Conservation (phyloP, 495 filamentous ascomycete genomes). For the Podospora tetraspora region DNA sequence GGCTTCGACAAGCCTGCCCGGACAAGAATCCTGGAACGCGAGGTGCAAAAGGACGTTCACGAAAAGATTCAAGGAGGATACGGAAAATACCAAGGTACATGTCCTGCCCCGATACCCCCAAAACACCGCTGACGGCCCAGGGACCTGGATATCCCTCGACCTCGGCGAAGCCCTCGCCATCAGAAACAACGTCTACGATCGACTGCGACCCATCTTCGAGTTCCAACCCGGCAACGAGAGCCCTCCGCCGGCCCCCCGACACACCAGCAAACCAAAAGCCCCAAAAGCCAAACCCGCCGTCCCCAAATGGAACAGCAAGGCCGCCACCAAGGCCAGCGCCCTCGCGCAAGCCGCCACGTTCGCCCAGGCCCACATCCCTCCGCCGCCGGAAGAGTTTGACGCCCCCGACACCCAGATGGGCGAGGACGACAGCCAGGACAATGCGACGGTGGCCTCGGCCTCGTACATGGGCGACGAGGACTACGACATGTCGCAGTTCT, state of each 20-base stretch:
- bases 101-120: too few species aligned
- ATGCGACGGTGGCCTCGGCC: slow-evolving; percentile 69
- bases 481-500: slow-evolving; percentile 60
- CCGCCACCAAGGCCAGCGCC: slow-evolving; percentile 17
- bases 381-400: slow-evolving; percentile 40
- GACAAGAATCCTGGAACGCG: slow-evolving; percentile 89
- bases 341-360: slow-evolving; percentile 15
- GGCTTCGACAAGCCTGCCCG: slow-evolving; percentile 76
- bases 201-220: slow-evolving; percentile 82
- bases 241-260: slow-evolving; percentile 90
- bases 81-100: slow-evolving; percentile 90
- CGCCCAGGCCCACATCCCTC: slow-evolving; percentile 19
- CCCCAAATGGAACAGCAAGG: slow-evolving; percentile 48
- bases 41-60: slow-evolving; percentile 92
- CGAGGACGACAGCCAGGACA: slow-evolving; percentile 78
- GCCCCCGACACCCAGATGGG: slow-evolving; percentile 54
- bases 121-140: slow-evolving; percentile 40
- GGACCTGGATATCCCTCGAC: slow-evolving; percentile 91
- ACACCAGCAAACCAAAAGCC: slow-evolving; percentile 70
- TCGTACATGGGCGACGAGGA: slow-evolving; percentile 81
- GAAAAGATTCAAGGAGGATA: slow-evolving; percentile 98
- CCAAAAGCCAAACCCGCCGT: slow-evolving; percentile 54
- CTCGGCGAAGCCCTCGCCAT: slow-evolving; percentile 75
- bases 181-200: slow-evolving; percentile 77
- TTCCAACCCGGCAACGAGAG: slow-evolving; percentile 77